These are phyloP conservation scores for Parietaria judaica DNA, from an alignment of 306 rosid species.

Conservation along the genomic window DNA sequence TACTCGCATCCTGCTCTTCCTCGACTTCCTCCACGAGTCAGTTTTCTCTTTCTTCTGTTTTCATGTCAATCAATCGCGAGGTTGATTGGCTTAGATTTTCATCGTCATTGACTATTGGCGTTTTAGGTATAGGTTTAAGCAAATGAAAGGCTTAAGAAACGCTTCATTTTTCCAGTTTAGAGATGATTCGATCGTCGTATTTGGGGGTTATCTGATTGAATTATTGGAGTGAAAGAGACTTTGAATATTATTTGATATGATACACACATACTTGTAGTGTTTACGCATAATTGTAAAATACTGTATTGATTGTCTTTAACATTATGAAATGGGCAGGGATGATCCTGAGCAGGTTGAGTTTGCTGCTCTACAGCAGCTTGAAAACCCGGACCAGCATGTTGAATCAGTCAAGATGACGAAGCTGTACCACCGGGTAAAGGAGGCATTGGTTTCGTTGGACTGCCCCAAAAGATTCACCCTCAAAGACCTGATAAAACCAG, in stretches of 20 bases:
- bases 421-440: constrained; percentile 43
- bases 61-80: not conserved
- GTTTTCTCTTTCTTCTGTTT: not conserved
- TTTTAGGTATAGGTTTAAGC: too few species aligned
- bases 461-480: constrained; percentile 54
- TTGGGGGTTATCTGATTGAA: too few species aligned
- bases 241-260: too few species aligned
- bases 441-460: constrained; percentile 37
- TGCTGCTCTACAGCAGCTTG: constrained; percentile 59
- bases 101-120: too few species aligned
- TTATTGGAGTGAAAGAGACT: too few species aligned
- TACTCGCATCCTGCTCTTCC: constrained; percentile 41
- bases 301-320: too few species aligned
- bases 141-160: too few species aligned
- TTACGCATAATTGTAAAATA: too few species aligned
- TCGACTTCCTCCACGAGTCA: constrained; percentile 47
- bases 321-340: constrained; percentile 36
- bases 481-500: constrained; percentile 57
- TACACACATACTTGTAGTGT: too few species aligned
- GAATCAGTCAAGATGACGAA: constrained; percentile 37
- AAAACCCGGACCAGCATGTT: constrained; percentile 54
- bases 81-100: too few species aligned
- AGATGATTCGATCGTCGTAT: too few species aligned
- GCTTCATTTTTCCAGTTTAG: too few species aligned
- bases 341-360: constrained; percentile 65